Evolutionary conservation across 2,329 filamentous ascomycete genomes (phyloP).

Genomic region (Lachnellula suecica): DNA sequence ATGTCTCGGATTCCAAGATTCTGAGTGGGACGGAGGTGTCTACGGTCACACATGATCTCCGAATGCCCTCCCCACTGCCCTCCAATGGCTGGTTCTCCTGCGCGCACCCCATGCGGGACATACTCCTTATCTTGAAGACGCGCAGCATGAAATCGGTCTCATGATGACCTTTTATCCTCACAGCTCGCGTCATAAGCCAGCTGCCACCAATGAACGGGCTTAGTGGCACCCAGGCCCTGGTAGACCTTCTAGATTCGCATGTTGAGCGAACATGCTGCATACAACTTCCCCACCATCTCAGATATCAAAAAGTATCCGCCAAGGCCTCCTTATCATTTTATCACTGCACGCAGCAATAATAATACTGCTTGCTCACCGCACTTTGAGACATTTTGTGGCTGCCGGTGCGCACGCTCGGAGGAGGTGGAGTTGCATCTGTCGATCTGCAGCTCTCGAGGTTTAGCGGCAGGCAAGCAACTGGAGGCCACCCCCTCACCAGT

Average conservation of each 20-base stretch:
- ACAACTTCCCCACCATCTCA: conserved; percentile 5
- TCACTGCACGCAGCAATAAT: not conserved
- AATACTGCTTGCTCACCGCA: conserved; percentile 7
- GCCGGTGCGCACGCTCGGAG: no score
- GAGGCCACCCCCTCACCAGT: not conserved
- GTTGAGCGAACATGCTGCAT: not conserved
- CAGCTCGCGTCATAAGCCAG: not conserved
- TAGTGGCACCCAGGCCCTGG: no score
- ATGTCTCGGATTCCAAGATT: no score
- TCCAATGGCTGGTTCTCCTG: not conserved
- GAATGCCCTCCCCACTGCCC: not conserved
- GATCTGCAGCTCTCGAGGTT: no score
- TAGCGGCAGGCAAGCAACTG: no score
- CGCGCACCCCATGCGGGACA: not conserved
- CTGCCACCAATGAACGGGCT: no score
- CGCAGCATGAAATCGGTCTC: not conserved
- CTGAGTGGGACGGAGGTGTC: no score
- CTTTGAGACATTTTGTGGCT: conserved; percentile 4
- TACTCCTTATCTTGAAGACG: not conserved
- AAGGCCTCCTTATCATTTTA: conserved; percentile 8
- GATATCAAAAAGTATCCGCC: not conserved
- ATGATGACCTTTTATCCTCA: not conserved
- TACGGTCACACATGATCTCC: not conserved
- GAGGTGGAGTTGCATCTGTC: no score
- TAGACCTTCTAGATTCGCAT: not conserved